Evolutionary conservation across 169 alveolate species (phyloP).

Genomic region (Cystoisospora suis): DNA sequence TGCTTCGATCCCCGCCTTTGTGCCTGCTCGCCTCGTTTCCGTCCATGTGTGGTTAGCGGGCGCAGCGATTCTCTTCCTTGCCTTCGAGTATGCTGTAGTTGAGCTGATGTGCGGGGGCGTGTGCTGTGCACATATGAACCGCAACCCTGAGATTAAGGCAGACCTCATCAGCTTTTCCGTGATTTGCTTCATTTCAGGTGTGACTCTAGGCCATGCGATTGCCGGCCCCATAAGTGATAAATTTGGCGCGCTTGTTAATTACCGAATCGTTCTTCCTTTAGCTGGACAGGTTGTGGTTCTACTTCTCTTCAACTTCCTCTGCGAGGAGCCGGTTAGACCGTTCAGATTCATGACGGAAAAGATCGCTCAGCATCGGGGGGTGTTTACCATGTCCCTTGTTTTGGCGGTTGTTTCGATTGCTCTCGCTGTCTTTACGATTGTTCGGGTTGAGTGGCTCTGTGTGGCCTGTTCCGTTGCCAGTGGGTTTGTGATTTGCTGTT

Average conservation of each 20-base stretch:
- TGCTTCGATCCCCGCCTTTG: background rate
- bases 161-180: slow-evolving; percentile 46
- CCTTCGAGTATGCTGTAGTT: slow-evolving; percentile 5
- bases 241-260: slow-evolving; percentile 22
- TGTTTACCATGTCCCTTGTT: slow-evolving; percentile 25
- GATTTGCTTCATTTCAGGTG: slow-evolving; percentile 29
- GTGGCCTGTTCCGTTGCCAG: background rate
- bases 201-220: slow-evolving; percentile 23
- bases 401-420: slow-evolving; percentile 1
- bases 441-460: background rate
- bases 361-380: background rate
- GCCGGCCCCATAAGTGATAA: slow-evolving; percentile 56
- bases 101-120: slow-evolving; percentile 47
- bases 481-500: background rate
- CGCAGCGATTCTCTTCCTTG: background rate
- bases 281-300: slow-evolving; percentile 53
- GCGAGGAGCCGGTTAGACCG: slow-evolving; percentile 26
- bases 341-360: background rate
- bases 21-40: background rate
- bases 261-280: slow-evolving; percentile 52
- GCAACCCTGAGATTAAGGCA: slow-evolving; percentile 10
- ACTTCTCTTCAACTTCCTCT: slow-evolving; percentile 9
- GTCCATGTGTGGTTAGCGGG: background rate
- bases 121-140: slow-evolving; percentile 35
- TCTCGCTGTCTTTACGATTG: background rate